Percentiles rank a stretch among this genome's conserved stretches.
These are phyloP conservation scores for Camellia sinensis DNA, from an alignment of 148 eudicot genomes.

Conservation along the genomic window DNA sequence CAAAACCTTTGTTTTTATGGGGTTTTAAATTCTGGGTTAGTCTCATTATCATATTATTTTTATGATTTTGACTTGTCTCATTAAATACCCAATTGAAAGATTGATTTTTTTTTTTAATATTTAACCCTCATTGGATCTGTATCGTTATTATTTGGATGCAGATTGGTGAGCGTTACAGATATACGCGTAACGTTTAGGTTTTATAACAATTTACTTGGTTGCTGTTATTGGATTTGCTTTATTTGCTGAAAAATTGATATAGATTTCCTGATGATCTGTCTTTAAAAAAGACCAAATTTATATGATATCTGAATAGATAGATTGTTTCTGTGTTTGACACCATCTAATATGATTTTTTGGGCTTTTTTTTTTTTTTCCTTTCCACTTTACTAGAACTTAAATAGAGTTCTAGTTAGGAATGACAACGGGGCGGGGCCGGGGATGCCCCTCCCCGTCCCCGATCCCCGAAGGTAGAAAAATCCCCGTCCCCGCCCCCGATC, in stretches of 20 bases:
- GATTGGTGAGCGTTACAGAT: constrained; percentile 29
- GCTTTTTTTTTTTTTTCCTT: not conserved
- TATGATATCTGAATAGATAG: constrained; percentile 4
- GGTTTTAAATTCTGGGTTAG: constrained; percentile 21
- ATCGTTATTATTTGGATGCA: constrained; percentile 19
- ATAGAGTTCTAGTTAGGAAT: no score
- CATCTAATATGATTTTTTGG: constrained; percentile 8
- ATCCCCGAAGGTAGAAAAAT: no score
- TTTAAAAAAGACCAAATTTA: not conserved
- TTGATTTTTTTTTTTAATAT: not conserved
- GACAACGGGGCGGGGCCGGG: no score
- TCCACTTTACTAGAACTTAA: no score
- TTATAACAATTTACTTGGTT: not conserved
- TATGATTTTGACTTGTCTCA: constrained; percentile 12
- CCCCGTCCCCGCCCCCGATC: no score
- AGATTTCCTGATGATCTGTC: constrained; percentile 5
- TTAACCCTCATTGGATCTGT: constrained; percentile 13
- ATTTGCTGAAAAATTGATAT: not conserved
- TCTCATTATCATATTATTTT: constrained; percentile 12
- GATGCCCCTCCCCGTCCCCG: no score
- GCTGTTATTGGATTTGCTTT: not conserved
- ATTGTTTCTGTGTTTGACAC: not conserved
- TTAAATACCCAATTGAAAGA: constrained; percentile 10
- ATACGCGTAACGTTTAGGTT: not conserved
- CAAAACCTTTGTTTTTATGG: constrained; percentile 24